phyloP scores from a whole-genome alignment of 768 basidiomycete species.

The Astraeus odoratus region DNA sequence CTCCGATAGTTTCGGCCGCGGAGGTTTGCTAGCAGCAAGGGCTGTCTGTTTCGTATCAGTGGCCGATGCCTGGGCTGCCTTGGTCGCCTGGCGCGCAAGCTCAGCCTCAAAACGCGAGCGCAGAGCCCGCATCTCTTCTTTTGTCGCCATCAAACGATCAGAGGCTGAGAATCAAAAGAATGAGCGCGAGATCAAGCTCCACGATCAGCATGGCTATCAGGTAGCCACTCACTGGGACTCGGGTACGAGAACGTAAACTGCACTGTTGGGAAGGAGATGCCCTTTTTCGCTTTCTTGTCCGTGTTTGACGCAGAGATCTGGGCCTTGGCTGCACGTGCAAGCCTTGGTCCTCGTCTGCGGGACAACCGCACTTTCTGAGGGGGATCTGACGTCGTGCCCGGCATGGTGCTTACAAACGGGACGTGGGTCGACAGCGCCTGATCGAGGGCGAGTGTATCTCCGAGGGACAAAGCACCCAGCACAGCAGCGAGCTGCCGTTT shows the following conservation, averaged over 20 bases:
- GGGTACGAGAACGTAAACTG: slow-evolving; percentile 58
- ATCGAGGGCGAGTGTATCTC: slow-evolving; percentile 69
- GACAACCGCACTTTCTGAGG: slow-evolving; percentile 44
- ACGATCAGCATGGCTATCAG: slow-evolving; percentile 18
- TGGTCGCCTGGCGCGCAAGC: slow-evolving; percentile 61
- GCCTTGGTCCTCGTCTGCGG: slow-evolving; percentile 44
- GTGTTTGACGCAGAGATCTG: slow-evolving; percentile 3
- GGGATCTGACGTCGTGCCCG: slow-evolving; percentile 21
- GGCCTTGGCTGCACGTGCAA: slow-evolving; percentile 37
- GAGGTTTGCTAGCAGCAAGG: slow-evolving; percentile 28
- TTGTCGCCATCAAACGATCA: slow-evolving; percentile 61
- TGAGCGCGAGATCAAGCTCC: slow-evolving; percentile 22
- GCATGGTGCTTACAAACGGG: slow-evolving; percentile 29
- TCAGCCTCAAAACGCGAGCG: slow-evolving; percentile 69
- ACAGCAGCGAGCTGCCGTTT: slow-evolving; percentile 68
- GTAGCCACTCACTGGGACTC: slow-evolving; percentile 62
- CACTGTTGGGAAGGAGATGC: slow-evolving; percentile 41
- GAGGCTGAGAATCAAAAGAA: slow-evolving; percentile 45
- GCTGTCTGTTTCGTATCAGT: slow-evolving; percentile 47
- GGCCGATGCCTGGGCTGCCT: slow-evolving; percentile 41
- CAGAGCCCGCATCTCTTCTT: slow-evolving; percentile 59
- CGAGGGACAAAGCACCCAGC: slow-evolving; percentile 57
- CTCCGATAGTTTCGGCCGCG: slow-evolving; percentile 32
- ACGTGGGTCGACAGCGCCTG: slow-evolving; percentile 57
- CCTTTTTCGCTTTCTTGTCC: slow-evolving; percentile 15